phyloP scores from a whole-genome alignment of 2,329 filamentous ascomycete species.

The Cordyceps cicadae region DNA sequence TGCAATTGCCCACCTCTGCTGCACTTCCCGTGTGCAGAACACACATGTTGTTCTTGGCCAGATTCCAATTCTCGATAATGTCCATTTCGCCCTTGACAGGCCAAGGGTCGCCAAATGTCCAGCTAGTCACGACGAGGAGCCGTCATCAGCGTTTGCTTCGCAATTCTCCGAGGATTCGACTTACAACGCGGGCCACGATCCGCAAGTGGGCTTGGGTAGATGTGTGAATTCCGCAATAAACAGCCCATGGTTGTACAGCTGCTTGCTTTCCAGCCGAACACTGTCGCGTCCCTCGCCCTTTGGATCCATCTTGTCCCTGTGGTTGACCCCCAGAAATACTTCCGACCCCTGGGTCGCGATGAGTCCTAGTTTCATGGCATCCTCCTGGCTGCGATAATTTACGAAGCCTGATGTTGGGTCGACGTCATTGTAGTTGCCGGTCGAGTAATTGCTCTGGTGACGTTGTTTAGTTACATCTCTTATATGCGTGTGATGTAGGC shows the following conservation, averaged over 20 bases:
- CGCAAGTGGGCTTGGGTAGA: conserved; percentile 57
- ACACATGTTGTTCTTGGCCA: conserved; percentile 42
- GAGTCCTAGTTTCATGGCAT: conserved; percentile 26
- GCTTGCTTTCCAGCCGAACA: conserved; percentile 57
- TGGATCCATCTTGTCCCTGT: conserved; percentile 10
- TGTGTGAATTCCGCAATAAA: conserved; percentile 60
- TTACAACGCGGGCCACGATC: conserved; percentile 61
- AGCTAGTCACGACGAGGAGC: neutral
- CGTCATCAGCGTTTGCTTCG: neutral
- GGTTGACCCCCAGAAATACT: conserved; percentile 30
- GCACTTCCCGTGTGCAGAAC: conserved; percentile 45
- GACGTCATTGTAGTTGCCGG: conserved; percentile 17
- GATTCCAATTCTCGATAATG: conserved; percentile 57
- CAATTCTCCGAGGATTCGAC: conserved; percentile 6
- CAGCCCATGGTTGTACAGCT: conserved; percentile 53
- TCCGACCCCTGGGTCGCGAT: conserved; percentile 22
- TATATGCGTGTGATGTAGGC: neutral
- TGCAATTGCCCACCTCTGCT: conserved; percentile 26
- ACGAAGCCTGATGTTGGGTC: conserved; percentile 65
- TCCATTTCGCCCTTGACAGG: conserved; percentile 54
- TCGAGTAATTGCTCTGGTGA: conserved; percentile 17
- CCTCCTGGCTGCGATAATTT: conserved; percentile 33
- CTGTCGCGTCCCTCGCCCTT: conserved; percentile 36
- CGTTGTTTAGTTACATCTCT: neutral
- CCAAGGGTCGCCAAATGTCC: conserved; percentile 43